Conservation (phyloP, 2,329 filamentous ascomycete species). For the Biscogniauxia mediterranea region DNA sequence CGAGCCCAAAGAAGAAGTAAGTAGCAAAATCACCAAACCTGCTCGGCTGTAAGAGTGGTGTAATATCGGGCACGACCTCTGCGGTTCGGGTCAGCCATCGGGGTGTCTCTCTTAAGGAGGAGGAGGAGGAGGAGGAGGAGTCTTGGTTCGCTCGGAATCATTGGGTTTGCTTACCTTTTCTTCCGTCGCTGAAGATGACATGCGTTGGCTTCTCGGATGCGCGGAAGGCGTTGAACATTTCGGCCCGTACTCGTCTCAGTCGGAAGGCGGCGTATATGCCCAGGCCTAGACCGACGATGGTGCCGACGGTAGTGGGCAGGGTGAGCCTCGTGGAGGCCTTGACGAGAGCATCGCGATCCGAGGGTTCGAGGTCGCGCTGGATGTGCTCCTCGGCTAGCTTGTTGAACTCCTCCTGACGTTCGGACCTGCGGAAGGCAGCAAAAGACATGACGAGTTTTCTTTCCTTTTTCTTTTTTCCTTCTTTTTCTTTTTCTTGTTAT, state of each 20-base stretch:
- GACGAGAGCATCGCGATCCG: constrained; percentile 57
- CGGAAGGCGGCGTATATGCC: constrained; percentile 57
- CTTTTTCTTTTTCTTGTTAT: neutral
- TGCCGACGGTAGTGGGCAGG: constrained; percentile 56
- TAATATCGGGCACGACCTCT: constrained; percentile 63
- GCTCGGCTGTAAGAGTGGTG: constrained; percentile 54
- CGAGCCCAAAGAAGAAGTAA: constrained; percentile 60
- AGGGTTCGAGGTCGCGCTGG: constrained; percentile 50
- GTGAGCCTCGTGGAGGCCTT: constrained; percentile 55
- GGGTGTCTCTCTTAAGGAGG: no score
- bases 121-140: no score
- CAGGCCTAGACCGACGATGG: constrained; percentile 57
- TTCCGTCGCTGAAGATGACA: constrained; percentile 60
- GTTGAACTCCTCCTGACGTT: constrained; percentile 46
- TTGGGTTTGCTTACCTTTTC: constrained; percentile 43
- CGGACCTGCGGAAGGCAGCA: constrained; percentile 35
- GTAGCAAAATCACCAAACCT: constrained; percentile 59
- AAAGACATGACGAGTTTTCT: constrained; percentile 26
- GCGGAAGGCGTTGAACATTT: constrained; percentile 62
- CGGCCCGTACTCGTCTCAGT: constrained; percentile 51
- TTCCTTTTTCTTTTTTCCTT: neutral
- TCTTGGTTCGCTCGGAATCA: no score
- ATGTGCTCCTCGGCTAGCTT: constrained; percentile 57
- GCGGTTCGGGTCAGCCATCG: constrained; percentile 3
- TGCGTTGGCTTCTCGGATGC: constrained; percentile 60